Conservation (phyloP, 306 rosid species). For the Ammopiptanthus mongolicus region DNA sequence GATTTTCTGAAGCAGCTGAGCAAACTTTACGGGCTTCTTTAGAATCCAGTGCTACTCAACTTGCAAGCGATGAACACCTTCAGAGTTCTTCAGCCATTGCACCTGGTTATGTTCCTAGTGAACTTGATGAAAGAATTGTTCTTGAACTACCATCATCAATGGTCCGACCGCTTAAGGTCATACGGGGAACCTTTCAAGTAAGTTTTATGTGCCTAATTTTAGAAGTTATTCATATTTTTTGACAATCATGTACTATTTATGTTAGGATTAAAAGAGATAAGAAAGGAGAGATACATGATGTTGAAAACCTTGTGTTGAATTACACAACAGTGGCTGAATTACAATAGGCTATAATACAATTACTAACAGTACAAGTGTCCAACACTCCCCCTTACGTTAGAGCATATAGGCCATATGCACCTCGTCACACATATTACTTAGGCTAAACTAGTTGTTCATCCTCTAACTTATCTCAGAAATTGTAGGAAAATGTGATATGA, state of each 20-base stretch:
- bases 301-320: too few relatives aligned
- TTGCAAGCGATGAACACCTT: constrained; percentile 51
- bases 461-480: too few relatives aligned
- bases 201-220: constrained; percentile 27
- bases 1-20: constrained; percentile 47
- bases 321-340: too few relatives aligned
- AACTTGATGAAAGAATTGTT: constrained; percentile 84
- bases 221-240: not conserved
- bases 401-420: too few relatives aligned
- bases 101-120: constrained; percentile 85
- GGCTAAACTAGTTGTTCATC: too few relatives aligned
- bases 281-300: too few relatives aligned
- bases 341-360: too few relatives aligned
- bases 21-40: constrained; percentile 40
- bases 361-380: too few relatives aligned
- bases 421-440: too few relatives aligned
- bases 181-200: constrained; percentile 82
- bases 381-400: too few relatives aligned
- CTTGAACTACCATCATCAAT: constrained; percentile 79
- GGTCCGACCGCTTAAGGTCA: constrained; percentile 87
- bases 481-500: too few relatives aligned
- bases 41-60: constrained; percentile 41
- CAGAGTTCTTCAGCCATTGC: constrained; percentile 60
- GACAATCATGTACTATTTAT: not conserved
- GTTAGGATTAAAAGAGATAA: too few relatives aligned